Evolutionary conservation across 225 moss, liverwort and hornwort species (phyloP).

Genomic region (Pseudoscleropodium purum): DNA sequence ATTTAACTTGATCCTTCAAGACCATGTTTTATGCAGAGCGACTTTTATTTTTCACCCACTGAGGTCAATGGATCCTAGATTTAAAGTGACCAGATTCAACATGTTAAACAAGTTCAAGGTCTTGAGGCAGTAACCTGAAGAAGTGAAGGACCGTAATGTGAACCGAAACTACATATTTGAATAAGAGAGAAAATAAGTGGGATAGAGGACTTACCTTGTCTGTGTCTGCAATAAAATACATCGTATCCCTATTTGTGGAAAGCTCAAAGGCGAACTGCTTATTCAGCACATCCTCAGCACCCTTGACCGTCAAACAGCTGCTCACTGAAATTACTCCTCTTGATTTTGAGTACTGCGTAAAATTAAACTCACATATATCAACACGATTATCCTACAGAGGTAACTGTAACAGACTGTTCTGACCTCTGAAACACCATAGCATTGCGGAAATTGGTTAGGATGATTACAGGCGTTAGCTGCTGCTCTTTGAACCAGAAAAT

Average conservation of each 20-base stretch:
- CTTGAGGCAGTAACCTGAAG: not conserved
- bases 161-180: not conserved
- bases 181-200: not conserved
- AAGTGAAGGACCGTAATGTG: not conserved
- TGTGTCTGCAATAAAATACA: slow-evolving; percentile 94
- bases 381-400: not conserved
- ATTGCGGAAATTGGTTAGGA: not conserved
- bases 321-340: slow-evolving; percentile 80
- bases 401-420: not conserved
- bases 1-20: not conserved
- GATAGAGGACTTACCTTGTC: slow-evolving; percentile 42
- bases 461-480: slow-evolving; percentile 39
- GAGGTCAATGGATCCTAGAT: not conserved
- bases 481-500: slow-evolving; percentile 98
- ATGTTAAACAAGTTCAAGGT: not conserved
- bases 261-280: slow-evolving; percentile 87
- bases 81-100: not conserved
- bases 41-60: not conserved
- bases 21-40: not conserved
- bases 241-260: slow-evolving; percentile 86
- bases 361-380: not conserved
- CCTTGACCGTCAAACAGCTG: slow-evolving; percentile 89
- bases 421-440: not conserved
- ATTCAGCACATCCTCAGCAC: slow-evolving; percentile 89
- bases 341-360: slow-evolving; percentile 57